Conservation (phyloP, 1,139 yeast species). For the Saccharomyces pastorianus region DNA sequence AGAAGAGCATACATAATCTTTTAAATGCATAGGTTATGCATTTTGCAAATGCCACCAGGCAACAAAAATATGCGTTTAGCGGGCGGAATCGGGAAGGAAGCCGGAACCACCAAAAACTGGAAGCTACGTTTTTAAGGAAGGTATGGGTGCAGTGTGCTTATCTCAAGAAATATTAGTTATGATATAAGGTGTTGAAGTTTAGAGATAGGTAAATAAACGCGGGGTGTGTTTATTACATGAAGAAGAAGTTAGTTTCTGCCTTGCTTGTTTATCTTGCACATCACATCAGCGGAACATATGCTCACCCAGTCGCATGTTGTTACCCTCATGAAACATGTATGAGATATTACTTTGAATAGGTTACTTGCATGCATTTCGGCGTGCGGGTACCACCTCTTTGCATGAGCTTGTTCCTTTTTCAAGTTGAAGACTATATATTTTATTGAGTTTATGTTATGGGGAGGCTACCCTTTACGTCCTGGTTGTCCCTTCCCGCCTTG, state of each 20-base stretch:
- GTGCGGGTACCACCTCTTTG: neutral
- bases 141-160: neutral
- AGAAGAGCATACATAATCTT: neutral
- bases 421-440: neutral
- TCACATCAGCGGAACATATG: neutral
- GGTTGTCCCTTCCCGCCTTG: constrained; percentile 29
- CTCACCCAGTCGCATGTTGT: neutral
- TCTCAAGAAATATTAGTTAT: neutral
- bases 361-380: neutral
- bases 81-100: neutral
- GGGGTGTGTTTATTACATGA: neutral
- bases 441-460: neutral
- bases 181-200: neutral
- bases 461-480: neutral
- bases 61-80: constrained; percentile 4
- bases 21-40: constrained; percentile 5
- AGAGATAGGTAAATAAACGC: neutral
- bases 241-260: neutral
- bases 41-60: neutral
- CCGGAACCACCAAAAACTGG: neutral
- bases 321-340: neutral
- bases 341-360: neutral
- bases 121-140: neutral
- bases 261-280: neutral
- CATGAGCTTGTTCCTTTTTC: neutral